Evolutionary conservation across 345 rosid species (phyloP), one percentile per base, ranked within the genome.

Genomic region (Triadica sebifera): DNA sequence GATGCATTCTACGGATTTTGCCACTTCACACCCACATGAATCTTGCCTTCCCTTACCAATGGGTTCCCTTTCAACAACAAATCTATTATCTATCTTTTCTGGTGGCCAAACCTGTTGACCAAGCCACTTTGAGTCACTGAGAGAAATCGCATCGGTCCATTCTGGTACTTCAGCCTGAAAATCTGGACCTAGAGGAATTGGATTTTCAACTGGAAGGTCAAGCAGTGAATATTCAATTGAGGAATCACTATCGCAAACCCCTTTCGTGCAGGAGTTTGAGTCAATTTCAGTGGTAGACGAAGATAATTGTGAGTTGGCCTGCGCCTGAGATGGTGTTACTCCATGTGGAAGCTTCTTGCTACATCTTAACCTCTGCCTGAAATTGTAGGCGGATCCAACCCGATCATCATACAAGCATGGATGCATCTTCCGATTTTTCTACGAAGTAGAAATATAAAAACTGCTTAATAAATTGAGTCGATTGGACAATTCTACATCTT

Each of bases 31-130:
- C 63, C 99, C 93, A 77, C 99, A 93, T 63, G 84, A 72, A 71
- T 89, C 92, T 72, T 82, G 84, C 74, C 98, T 90, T 78, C 96
- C 98, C 82, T 85, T 93, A 46, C 99, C 99, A 49, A 95, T 91
- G 2, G 84, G 94, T 73, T 90, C 96, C 78, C 94, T 81, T 85
- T 95, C 97, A 39, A 93, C 81, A n/a, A 91, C 80, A 75, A 59
- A 24, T 45, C 61, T 84, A 45, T 12, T 68, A 65, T 80, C 80
- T 46, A 74, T 70, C 56, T 72, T 81, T 62, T 72, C 86, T 73
- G 80, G 82, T 39, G 98, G 98, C 99, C 99, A 95, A 67, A 84
- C 47, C 73, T 34, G 86, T 50, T 81, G 77, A 60, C 99, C 99
- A n/a, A 84, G 65, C 98, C 99, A 93, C 82, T 91, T 91, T 37